Evolutionary conservation across 75 land plant species (phyloP).

Genomic region (Larix kaempferi): DNA sequence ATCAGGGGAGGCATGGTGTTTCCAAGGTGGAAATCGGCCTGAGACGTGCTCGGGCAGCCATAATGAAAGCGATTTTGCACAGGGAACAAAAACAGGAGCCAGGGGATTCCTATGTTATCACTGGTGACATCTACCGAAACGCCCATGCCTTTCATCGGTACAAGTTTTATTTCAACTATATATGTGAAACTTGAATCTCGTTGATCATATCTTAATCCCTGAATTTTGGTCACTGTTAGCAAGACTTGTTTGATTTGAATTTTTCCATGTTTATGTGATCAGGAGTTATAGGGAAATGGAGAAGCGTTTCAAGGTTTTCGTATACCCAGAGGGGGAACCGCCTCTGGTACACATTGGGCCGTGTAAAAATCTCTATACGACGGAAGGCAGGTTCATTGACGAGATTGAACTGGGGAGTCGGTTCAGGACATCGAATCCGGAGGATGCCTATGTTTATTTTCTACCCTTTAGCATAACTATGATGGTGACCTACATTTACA

Average conservation of each 20-base stretch:
- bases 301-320: conserved; percentile 71
- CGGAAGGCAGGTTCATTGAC: conserved; percentile 65
- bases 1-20: too few relatives aligned
- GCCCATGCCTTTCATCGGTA: conserved; percentile 59
- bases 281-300: conserved; percentile 98
- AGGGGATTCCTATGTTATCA: conserved; percentile 8
- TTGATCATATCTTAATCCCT: not conserved
- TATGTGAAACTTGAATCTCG: not conserved
- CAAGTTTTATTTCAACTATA: too few relatives aligned
- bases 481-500: conserved; percentile 69
- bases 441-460: conserved; percentile 40
- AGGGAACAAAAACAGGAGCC: too few relatives aligned
- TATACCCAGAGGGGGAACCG: conserved; percentile 79
- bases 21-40: too few relatives aligned
- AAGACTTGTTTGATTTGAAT: not conserved
- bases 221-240: not conserved
- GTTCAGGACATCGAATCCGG: conserved; percentile 33
- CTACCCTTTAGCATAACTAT: conserved; percentile 67
- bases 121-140: conserved; percentile 55
- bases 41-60: too few relatives aligned
- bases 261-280: conserved; percentile 4
- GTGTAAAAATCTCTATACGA: conserved; percentile 78
- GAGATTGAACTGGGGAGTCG: conserved; percentile 42
- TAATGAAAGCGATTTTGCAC: too few relatives aligned
- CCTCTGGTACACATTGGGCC: conserved; percentile 86